These are phyloP conservation scores for Monilinia vaccinii-corymbosi DNA, from an alignment of 2,329 filamentous ascomycete genomes.

Conservation along the genomic window DNA sequence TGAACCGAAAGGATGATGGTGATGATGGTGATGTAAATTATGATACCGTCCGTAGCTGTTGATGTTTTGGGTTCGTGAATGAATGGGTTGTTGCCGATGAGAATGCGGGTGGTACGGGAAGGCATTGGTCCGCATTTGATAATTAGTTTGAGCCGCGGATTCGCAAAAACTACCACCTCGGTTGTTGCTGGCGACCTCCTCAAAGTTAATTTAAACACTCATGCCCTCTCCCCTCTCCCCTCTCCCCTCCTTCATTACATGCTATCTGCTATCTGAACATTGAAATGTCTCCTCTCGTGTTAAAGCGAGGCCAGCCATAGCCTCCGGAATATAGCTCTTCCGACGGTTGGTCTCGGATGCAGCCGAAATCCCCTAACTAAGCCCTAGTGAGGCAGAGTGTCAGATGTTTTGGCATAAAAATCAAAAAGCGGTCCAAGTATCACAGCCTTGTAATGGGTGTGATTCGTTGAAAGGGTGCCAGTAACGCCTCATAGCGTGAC, in stretches of 20 bases:
- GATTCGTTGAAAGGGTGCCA: not conserved
- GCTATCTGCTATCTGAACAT: no score
- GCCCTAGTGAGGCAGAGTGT: not conserved
- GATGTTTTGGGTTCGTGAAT: conserved; percentile 2
- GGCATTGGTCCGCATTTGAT: not conserved
- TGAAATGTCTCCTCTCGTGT: not conserved
- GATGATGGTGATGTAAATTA: no score
- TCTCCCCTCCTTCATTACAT: not conserved
- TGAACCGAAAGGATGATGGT: conserved; percentile 23
- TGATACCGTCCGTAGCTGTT: no score
- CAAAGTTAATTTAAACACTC: no score
- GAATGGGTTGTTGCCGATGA: conserved; percentile 2
- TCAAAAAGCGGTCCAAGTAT: not conserved
- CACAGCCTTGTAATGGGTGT: not conserved
- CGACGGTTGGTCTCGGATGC: not conserved
- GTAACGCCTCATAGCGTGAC: not conserved
- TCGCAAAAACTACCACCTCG: not conserved
- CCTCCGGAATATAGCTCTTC: no score
- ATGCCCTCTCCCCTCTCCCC: no score
- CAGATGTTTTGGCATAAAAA: not conserved
- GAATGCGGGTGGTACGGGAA: not conserved
- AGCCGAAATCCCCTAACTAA: not conserved
- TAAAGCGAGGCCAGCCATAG: no score
- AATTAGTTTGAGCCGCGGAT: no score
- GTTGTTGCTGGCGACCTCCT: not conserved